Evolutionary conservation across 495 filamentous ascomycete species (phyloP), one percentile per base, ranked within the genome.

Genomic region (Aspergillus mulundensis): DNA sequence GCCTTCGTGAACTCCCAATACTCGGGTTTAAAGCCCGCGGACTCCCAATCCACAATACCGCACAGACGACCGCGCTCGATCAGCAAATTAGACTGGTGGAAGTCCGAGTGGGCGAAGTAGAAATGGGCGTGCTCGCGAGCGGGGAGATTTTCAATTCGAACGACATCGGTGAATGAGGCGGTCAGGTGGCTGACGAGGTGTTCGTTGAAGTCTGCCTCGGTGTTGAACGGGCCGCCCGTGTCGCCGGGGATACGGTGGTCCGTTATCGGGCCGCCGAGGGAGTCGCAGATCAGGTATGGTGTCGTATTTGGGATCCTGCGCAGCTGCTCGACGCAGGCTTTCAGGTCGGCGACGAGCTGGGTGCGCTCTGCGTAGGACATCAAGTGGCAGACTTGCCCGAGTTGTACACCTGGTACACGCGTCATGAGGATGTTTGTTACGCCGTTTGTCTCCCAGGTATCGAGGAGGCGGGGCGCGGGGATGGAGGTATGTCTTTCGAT

Each of bases 1-100:
- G 59, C 56, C 58, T 64, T 69, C 0, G 63, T 70, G 50, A 59
- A 70, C 19, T 67, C 69, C 69, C 69, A 72, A 41, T 70, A 72
- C 25, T 70, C 67, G 36, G 69, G 66, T 18, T 43, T 54, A 20
- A 58, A 72, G n/a, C 67, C 67, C 4, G 67, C 64, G 7, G 56
- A 65, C 57, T 72, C 66, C 66, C 67, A 72, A 25, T 70, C 67
- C 8, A 72, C 50, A 56, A 70, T 65, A 2, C 57, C 68, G 49
- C 53, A 49, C 11, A 69, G 46, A 0, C 58, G 56, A 2, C 66
- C 66, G 3, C 40, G 28, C 11, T 68, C 52, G 21, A 70, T 45
- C 3, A 72, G 42, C 34, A 70, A 56, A 51, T 72, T 72, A 3
- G 28, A 58, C 7, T 56, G 38, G 23, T 66, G 53, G 1, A 70